Evolutionary conservation across 495 filamentous ascomycete genomes (phyloP).

Genomic region (Aspergillus avenaceus): DNA sequence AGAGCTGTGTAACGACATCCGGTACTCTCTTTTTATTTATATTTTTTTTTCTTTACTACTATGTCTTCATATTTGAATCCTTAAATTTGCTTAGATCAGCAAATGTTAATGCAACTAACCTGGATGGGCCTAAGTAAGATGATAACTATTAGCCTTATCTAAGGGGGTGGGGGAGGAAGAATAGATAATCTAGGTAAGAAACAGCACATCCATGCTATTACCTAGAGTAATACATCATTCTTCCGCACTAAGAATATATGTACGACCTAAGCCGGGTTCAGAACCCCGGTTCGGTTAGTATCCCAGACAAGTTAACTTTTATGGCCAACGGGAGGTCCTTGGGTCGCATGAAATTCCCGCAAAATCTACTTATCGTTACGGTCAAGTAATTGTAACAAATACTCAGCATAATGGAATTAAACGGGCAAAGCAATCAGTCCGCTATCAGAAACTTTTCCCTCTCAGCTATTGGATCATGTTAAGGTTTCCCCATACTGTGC

Average conservation of each 20-base stretch:
- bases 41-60: too few species aligned
- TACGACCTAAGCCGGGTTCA: neutral
- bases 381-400: conserved; percentile 1
- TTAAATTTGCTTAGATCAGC: too few species aligned
- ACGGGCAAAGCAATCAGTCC: neutral
- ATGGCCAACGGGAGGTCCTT: neutral
- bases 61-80: too few species aligned
- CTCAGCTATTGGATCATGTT: neutral
- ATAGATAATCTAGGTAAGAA: too few species aligned
- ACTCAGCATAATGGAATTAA: neutral
- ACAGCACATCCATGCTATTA: too few species aligned
- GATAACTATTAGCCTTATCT: too few species aligned
- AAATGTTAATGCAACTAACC: too few species aligned
- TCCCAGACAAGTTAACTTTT: neutral
- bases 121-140: too few species aligned
- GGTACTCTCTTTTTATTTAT: too few species aligned
- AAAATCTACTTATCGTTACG: conserved; percentile 3
- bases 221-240: too few species aligned
- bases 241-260: neutral
- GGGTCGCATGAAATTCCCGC: conserved; percentile 4
- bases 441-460: neutral
- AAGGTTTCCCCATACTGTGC: conserved; percentile 1
- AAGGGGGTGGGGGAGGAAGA: too few species aligned
- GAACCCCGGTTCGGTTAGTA: neutral
- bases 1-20: too few species aligned